Evolutionary conservation across 192 early-diverging fungal genomes (phyloP), one percentile per base, ranked within the genome.

Genomic region (Coemansia sp.): DNA sequence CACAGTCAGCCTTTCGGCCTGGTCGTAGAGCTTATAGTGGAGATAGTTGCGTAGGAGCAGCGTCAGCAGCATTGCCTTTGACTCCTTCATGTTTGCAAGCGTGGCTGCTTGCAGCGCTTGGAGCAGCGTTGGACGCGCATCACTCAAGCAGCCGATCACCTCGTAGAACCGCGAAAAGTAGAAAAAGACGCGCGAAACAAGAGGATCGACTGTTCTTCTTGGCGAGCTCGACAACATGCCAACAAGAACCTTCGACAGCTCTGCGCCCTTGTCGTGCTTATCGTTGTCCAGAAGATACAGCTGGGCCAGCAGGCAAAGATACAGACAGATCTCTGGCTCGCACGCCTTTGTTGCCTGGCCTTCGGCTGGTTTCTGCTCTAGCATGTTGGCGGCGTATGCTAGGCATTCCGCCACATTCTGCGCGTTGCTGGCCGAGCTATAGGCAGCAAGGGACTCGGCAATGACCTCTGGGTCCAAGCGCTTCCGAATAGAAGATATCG

Each of bases 161-260:
- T 98, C 95, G 70, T 92, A 93, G 75, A 95, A 94, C 33, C 95
- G 88, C 38, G 92, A 88, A 79, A 89, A 92, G 79, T 95, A 99
- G 73, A 96, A 99, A 83, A 92, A 95, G 22, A 96, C 76, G 56
- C 91, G 89, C 49, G 95, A 95, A 0, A 89, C 86, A 45, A 99
- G 71, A 43, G 91, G 90, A 74, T 99, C 97, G 69, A 98, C 58
- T 0, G 93, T 95, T 69, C 96, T 87, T 61, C 95, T 87, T 81
- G 96, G 98, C 41, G 89, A 72, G 9, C 75, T 70, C 59, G 87
- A 81, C 36, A 92, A 77, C 43, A 74, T 76, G 10, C 84, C 82
- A 34, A 93, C 87, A 0, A 92, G 85, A 20, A 80, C 81, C 15
- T 84, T 85, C 3, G 92, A 83, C 43, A 95, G 71, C 52, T 82